These are phyloP conservation scores for Paracamarosporium sp. DNA, from an alignment of 2,329 filamentous ascomycete genomes.

Conservation along the genomic window DNA sequence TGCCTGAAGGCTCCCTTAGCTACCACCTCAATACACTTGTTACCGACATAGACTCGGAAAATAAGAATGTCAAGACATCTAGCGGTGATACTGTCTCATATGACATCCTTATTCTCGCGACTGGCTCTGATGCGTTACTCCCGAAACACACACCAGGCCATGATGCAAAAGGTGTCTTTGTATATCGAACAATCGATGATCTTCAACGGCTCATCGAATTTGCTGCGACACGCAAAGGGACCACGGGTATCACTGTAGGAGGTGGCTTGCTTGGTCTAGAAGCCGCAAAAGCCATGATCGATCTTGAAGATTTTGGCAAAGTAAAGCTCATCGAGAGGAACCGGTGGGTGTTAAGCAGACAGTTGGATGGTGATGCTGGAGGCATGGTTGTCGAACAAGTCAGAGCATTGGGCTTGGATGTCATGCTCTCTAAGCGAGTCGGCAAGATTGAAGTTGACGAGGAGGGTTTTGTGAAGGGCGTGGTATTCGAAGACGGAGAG, in stretches of 20 bases:
- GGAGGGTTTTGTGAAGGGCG: slow-evolving; percentile 72
- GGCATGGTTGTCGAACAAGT: slow-evolving; percentile 84
- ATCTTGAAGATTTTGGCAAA: slow-evolving; percentile 74
- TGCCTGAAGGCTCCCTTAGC: slow-evolving; percentile 71
- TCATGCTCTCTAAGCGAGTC: slow-evolving; percentile 79
- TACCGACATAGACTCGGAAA: slow-evolving; percentile 67
- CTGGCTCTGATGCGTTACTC: slow-evolving; percentile 83
- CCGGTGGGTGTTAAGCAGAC: slow-evolving; percentile 80
- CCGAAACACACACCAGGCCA: slow-evolving; percentile 76
- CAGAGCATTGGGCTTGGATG: slow-evolving; percentile 76
- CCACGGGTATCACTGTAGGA: slow-evolving; percentile 78
- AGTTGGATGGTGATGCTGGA: slow-evolving; percentile 83
- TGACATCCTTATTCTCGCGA: slow-evolving; percentile 83
- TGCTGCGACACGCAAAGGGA: slow-evolving; percentile 69
- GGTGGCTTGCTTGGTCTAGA: slow-evolving; percentile 86
- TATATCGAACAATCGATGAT: slow-evolving; percentile 87
- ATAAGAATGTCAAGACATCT: slow-evolving; percentile 73
- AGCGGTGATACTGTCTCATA: slow-evolving; percentile 75
- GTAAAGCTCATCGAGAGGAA: slow-evolving; percentile 85
- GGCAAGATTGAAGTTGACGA: slow-evolving; percentile 73
- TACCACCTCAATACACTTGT: slow-evolving; percentile 80
- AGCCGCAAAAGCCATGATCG: slow-evolving; percentile 91
- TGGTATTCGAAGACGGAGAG: slow-evolving; percentile 82
- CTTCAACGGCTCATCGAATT: slow-evolving; percentile 78
- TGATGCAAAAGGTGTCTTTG: slow-evolving; percentile 83